phyloP scores from a whole-genome alignment of 768 basidiomycete species.

The Pisolithus sp. region DNA sequence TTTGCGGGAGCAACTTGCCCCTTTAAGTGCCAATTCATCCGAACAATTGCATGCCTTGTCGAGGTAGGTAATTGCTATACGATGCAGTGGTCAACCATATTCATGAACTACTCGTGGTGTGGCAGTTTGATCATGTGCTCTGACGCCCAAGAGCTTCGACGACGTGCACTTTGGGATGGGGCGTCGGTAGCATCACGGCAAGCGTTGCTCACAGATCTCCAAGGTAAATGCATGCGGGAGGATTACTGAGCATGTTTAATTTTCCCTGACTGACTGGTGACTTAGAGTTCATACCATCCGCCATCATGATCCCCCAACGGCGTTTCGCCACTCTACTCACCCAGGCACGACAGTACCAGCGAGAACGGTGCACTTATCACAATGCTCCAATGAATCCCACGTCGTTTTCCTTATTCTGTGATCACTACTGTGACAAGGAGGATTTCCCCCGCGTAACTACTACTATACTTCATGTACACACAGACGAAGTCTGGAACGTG shows the following conservation, averaged over 20 bases:
- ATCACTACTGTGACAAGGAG: constrained; percentile 76
- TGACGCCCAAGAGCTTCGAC: constrained; percentile 74
- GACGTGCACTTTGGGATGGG: constrained; percentile 85
- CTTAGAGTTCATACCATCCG: constrained; percentile 81
- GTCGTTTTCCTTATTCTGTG: constrained; percentile 77
- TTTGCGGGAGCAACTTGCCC: constrained; percentile 82
- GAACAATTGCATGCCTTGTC: constrained; percentile 84
- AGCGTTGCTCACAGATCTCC: constrained; percentile 68
- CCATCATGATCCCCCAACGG: constrained; percentile 87
- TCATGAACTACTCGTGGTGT: constrained; percentile 9
- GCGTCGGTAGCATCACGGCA: constrained; percentile 73
- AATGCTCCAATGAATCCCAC: constrained; percentile 53
- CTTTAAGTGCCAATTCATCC: constrained; percentile 60
- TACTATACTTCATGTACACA: constrained; percentile 77
- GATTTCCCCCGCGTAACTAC: constrained; percentile 85
- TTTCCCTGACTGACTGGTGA: neutral
- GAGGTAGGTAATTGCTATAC: constrained; percentile 46
- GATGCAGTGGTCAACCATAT: constrained; percentile 8
- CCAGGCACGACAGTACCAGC: constrained; percentile 80
- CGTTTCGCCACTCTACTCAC: constrained; percentile 80
- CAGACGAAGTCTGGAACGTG: constrained; percentile 92
- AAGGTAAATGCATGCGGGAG: constrained; percentile 48
- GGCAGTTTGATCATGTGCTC: constrained; percentile 88
- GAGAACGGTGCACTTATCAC: constrained; percentile 80
- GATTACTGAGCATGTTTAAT: too few species aligned